These are phyloP conservation scores for Chrysoporthe puriensis DNA, from an alignment of 2,329 filamentous ascomycete species.

Conservation along the genomic window DNA sequence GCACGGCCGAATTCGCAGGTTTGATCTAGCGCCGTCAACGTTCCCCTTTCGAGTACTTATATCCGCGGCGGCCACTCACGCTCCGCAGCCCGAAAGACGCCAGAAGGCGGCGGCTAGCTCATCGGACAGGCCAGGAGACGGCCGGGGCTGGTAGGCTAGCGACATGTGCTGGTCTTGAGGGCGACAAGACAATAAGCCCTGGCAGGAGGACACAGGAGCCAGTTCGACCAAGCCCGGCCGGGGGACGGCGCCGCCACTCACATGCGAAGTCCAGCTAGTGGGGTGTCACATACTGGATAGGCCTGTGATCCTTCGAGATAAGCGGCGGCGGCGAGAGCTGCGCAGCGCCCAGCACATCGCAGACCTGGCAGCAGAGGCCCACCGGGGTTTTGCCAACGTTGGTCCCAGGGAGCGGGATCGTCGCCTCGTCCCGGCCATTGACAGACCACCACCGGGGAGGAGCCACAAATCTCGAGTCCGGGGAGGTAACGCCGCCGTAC, in stretches of 20 bases:
- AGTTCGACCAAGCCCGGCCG: background rate
- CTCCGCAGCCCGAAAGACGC: background rate
- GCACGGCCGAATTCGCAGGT: background rate
- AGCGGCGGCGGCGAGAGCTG: background rate
- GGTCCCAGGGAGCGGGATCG: background rate
- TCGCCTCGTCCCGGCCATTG: background rate
- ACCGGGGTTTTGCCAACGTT: background rate
- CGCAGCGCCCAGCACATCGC: background rate
- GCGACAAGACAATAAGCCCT: background rate
- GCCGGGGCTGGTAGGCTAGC: background rate
- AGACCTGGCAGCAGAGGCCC: background rate
- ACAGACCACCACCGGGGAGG: background rate
- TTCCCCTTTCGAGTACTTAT: slow-evolving; percentile 13
- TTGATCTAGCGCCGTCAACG: background rate
- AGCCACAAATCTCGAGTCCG: background rate
- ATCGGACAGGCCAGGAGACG: background rate
- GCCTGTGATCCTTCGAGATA: slow-evolving; percentile 1
- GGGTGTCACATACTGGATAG: background rate
- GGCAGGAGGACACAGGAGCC: background rate
- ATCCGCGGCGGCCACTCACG: slow-evolving; percentile 7
- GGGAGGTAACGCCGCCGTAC: slow-evolving; percentile 4
- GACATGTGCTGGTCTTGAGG: background rate
- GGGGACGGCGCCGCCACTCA: slow-evolving; percentile 1
- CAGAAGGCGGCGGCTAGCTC: background rate
- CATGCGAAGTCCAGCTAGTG: background rate